Evolutionary conservation across 192 early-diverging fungal genomes (phyloP), one percentile per base, ranked within the genome.

Genomic region (Funneliformis mosseae): DNA sequence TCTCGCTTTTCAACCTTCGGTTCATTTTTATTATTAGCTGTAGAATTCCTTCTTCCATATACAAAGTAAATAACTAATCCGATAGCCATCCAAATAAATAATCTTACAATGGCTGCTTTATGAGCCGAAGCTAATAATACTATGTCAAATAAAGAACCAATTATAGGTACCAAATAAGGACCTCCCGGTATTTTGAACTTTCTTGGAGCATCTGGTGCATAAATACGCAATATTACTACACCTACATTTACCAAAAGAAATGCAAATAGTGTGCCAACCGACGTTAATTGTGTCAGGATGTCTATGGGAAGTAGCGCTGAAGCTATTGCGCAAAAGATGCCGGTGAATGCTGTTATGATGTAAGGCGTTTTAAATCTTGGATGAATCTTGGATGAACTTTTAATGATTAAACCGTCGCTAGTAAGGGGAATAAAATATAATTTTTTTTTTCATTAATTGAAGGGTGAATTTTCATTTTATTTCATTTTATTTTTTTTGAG

Each of bases 221-320:
- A 94, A 74, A 87, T 92, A 12, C 95, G 91, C 80, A 96, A 88
- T 27, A 97, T 88, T 43, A 92, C 87, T 5, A 94, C 90, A 48
- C 92, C 91, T 66, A 93, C 83, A 72, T 95, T 92, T 55, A 96
- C 96, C 16, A 97, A 80, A 79, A 95, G 91, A 85, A 96, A 97
- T 3, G 94, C 93, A 61, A 95, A 86, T 33, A 97, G 83, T 4
- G 96, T 95, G 8, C 95, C 96, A 55, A 96, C 88, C 8, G 94
- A 95, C 0, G 95, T 95, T 86, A 97, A 88, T 75, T 96, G 92
- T 74, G 92, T 93, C 5, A 97, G 83, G 27, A 97, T 84, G 66
- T 93, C 94, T 27, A 97, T 90, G 3, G 96, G 96, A 41, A 97
- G 83, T 4, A 96, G 27, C 6, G 89, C 94, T 0, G 93, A 91